Base-by-base conservation (phyloP, 495 filamentous ascomycete genomes). In the Aspergillus sclerotioniger region DNA sequence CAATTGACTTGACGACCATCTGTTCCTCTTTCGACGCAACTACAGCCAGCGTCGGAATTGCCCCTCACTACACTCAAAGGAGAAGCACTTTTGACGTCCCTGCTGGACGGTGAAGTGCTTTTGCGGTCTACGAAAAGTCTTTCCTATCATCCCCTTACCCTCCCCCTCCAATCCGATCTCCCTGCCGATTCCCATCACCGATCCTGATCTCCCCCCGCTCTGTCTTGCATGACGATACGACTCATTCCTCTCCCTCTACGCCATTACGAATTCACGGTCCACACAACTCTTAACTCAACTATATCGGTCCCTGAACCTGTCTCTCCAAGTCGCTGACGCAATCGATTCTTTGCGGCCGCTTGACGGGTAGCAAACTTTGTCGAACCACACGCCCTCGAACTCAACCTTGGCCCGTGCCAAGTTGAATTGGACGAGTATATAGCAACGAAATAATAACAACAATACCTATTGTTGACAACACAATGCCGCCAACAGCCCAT, bases 1-100 rank as follows among this genome's bases (percentile, higher is more conserved):
- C 81, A 83, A 86, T 79, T 78, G 75, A 81, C 82, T 88, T 87
- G 88, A 93, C 88, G 85, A 89, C 58, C 89, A 87, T 84, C 68
- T 73, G 64, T 84, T 75, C 63, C 79, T 81, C 78, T 80, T 81
- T 80, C 76, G 77, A 81, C 75, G 74, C 70, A 64, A 75, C 75
- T 67, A 68, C 59, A 61, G 58, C 47, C 58, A 67, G 73, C 68
- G 69, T 75, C 66, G 74, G 70, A 79, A 79, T 80, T 76, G 76
- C 74, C 67, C 74, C 72, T 65, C 53, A 70, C 60, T 71, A 73
- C 70, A 69, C 58, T 70, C 62, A 70, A 64, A 66, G 66, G 67
- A 74, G 66, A 66, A 73, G 69, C 73, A 77, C 68, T 71, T 71
- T 73, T 50, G 62, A 58, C 66, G 71, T 74, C 70, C 71, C 43